These are phyloP conservation scores for Grifola frondosa DNA, from an alignment of 1,284 basidiomycete genomes.

Conservation along the genomic window DNA sequence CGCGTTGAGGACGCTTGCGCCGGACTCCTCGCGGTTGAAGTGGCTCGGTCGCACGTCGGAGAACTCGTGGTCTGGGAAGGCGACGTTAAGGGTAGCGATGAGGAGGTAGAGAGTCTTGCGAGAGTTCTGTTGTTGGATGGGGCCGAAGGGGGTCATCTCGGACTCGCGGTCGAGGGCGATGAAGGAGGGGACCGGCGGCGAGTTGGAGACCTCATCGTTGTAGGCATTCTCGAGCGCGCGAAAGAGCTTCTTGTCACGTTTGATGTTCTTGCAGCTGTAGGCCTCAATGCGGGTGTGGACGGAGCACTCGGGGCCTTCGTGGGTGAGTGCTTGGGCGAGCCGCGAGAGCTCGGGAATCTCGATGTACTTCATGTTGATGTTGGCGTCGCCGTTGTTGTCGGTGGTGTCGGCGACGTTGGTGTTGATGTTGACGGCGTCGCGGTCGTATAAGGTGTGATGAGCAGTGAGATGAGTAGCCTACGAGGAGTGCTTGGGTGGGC, in stretches of 20 bases:
- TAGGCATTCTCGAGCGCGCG: slow-evolving; percentile 88
- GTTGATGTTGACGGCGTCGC: neutral
- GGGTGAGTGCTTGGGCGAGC: slow-evolving; percentile 80
- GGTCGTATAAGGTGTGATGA: neutral
- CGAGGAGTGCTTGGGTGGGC: neutral
- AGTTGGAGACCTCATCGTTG: slow-evolving; percentile 71
- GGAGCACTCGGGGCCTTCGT: slow-evolving; percentile 85
- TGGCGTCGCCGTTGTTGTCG: neutral
- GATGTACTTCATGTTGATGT: slow-evolving; percentile 81
- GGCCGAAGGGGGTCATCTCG: slow-evolving; percentile 77
- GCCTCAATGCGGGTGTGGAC: slow-evolving; percentile 95
- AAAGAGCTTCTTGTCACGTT: slow-evolving; percentile 96
- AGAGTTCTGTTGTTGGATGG: slow-evolving; percentile 71
- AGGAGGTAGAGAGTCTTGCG: slow-evolving; percentile 92
- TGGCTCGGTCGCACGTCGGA: slow-evolving; percentile 89
- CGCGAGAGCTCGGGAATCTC: slow-evolving; percentile 80
- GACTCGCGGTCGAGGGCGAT: slow-evolving; percentile 63
- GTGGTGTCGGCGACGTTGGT: slow-evolving; percentile 1
- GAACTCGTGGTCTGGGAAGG: slow-evolving; percentile 98
- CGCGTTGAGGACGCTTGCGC: slow-evolving; percentile 75
- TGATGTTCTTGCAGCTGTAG: slow-evolving; percentile 97
- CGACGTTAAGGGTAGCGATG: slow-evolving; percentile 95
- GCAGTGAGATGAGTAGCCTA: slow-evolving; percentile 1
- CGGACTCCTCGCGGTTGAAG: slow-evolving; percentile 83
- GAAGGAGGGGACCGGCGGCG: slow-evolving; percentile 70